Percentiles rank a stretch among this genome's conserved stretches.
Evolutionary conservation across 371 early-diverging fungal genomes (phyloP).

Genomic region (Choanephora cucurbitarum): DNA sequence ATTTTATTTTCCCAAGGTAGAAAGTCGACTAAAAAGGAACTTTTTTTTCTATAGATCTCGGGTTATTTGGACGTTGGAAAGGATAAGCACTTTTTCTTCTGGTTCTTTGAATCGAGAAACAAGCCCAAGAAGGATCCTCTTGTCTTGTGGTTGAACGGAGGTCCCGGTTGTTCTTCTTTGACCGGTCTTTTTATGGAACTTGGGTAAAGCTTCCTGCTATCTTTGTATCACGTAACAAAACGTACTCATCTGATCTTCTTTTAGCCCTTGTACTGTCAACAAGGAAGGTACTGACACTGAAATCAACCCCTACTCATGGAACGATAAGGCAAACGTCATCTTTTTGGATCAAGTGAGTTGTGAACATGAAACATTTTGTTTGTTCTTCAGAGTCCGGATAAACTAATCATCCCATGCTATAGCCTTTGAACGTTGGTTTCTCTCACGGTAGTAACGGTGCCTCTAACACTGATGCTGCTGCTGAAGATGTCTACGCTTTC

Average conservation of each 20-base stretch:
- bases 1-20: too few species aligned
- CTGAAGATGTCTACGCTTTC: constrained; percentile 77
- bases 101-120: constrained; percentile 80
- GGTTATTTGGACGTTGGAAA: constrained; percentile 75
- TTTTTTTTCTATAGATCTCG: constrained; percentile 48
- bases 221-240: too few species aligned
- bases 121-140: constrained; percentile 68
- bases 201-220: constrained; percentile 52
- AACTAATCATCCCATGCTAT: background rate
- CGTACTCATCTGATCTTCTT: background rate
- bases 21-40: constrained; percentile 7
- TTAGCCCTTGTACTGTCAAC: constrained; percentile 69
- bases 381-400: too few species aligned
- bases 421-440: constrained; percentile 77
- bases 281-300: constrained; percentile 57
- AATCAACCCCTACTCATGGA: constrained; percentile 68
- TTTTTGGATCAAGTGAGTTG: constrained; percentile 72
- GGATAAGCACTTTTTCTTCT: constrained; percentile 68
- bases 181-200: constrained; percentile 77
- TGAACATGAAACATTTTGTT: background rate
- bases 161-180: constrained; percentile 81
- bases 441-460: constrained; percentile 65
- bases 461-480: constrained; percentile 61
- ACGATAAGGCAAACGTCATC: constrained; percentile 72
- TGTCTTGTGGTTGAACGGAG: constrained; percentile 77